Evolutionary conservation across 371 early-diverging fungal species (phyloP).

Genomic region (Mucor irregularis): DNA sequence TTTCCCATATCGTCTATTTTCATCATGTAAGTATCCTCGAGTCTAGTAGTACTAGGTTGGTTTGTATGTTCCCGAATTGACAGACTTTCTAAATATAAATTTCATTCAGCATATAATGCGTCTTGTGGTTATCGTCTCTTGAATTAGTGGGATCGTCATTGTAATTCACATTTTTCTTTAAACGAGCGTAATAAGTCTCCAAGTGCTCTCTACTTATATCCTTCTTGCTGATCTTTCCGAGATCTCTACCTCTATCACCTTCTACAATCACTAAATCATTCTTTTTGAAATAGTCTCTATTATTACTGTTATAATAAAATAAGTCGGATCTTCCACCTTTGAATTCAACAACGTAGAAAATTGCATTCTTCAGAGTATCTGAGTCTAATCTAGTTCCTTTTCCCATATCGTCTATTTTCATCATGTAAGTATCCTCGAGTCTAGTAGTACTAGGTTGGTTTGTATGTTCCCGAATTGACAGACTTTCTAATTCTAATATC

Average conservation of each 20-base stretch:
- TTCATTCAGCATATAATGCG: no score
- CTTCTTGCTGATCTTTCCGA: conserved; percentile 76
- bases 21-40: conserved; percentile 2
- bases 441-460: no score
- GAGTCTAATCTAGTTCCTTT: conserved; percentile 57
- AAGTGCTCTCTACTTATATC: conserved; percentile 22
- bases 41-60: no score
- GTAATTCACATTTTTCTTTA: no score
- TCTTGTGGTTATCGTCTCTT: no score
- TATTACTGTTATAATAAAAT: conserved; percentile 68
- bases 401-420: conserved; percentile 44
- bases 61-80: no score
- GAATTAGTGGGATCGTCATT: no score
- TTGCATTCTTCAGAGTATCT: conserved; percentile 49
- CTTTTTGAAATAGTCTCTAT: not conserved
- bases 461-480: no score
- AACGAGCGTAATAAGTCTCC: conserved; percentile 14
- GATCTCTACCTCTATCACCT: conserved; percentile 95
- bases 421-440: no score
- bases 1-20: conserved; percentile 51
- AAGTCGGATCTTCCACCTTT: conserved; percentile 88
- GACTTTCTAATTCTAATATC: not conserved
- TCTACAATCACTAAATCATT: conserved; percentile 92
- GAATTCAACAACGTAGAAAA: conserved; percentile 84
- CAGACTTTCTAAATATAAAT: no score